Evolutionary conservation across 371 early-diverging fungal genomes (phyloP), one percentile per base, ranked within the genome.

Genomic region (Mortierella sp.): DNA sequence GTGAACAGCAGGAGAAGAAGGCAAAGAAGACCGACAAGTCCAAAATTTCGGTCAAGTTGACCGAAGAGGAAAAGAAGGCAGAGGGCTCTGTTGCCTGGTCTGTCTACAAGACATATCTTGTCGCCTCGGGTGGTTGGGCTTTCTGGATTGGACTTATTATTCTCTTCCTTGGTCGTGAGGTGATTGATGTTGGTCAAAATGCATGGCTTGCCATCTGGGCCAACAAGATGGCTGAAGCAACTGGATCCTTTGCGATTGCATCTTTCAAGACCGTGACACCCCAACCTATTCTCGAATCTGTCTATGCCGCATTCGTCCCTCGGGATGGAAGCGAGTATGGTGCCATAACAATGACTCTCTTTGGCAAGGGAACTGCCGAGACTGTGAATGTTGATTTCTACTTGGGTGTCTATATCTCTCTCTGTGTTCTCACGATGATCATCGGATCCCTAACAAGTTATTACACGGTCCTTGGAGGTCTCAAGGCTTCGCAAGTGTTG

Each of bases 31-130:
- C 57, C 4, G 50, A 64, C 7, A 65, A 84, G 25, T 84, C 83
- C 18, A 85, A 87, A 66, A 29, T 55, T 45, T 77, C 81, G 11
- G 84, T 82, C 53, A 89, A 89, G 65, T 74, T 93, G 23, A 87
- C 89, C 25, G 70, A 86, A 63, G 92, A 90, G 15, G 95, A 94
- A 75, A 85, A 83, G 45, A 87, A 89, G 25, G 85, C 84, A 0
- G 87, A 88, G 44, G 94, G 94, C 9, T 81, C 89, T 55, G 90
- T 94, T 16, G 66, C 84, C 0, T 83, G 85, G 82, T 57, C 80
- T 0, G 88, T 91, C 9, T 93, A 94, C 66, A 73, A 72, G 21
- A 83, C 85, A 2, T 94, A 93, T 58, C 84, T 91, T 37, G 57
- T 75, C 21, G 90, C 92, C 0, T 86, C 90, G 0, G 93, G 93